Base-by-base conservation (phyloP, 2,329 filamentous ascomycete genomes). In the Trichoderma sp. region DNA sequence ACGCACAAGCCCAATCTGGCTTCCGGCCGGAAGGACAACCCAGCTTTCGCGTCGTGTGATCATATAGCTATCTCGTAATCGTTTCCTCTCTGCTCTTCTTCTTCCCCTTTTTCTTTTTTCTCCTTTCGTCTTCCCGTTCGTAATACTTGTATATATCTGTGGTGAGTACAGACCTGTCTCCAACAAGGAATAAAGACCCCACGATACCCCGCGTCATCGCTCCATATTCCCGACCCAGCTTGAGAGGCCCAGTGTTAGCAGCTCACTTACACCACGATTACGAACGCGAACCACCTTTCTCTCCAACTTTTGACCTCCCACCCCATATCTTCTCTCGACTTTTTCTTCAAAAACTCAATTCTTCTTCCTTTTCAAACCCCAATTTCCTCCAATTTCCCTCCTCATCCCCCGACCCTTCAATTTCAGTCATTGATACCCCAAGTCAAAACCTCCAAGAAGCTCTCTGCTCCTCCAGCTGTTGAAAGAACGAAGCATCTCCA, bases 191-290 rank as follows among this genome's bases (percentile, higher is more conserved):
- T 17, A 45, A 48, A 41, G 44, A 61, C 57, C 63, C 57, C 63
- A 65, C 63, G 63, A 51, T 61, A 54, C 63, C 63, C 63, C 63
- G 57, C 63, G 56, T 61, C 62, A 52, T 51, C 62, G 34, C 45
- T 24, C 21, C 39, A n/a, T 34, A 45, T 34, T 24, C 12, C 58
- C 47, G 26, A 61, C 34, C 12, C 34, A 39, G 21, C 19, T 30
- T 24, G 24, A 43, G 45, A 39, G 34, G 12, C 34, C 34, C 34
- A 56, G 52, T 43, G 52, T 21, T 41, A 44, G 34, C 41, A 28
- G 21, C 10, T 39, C 10, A 39, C 34, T 14, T 39, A 39, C 34
- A 39, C 34, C 34, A 39, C 34, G 12, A 39, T 39, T 39, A 39
- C 34, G 34, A 39, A 39, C 34, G 30, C 30, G 30, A 30, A 39